Evolutionary conservation across 2,329 filamentous ascomycete genomes (phyloP), one percentile per base, ranked within the genome.

Genomic region (Cordyceps farinosa): DNA sequence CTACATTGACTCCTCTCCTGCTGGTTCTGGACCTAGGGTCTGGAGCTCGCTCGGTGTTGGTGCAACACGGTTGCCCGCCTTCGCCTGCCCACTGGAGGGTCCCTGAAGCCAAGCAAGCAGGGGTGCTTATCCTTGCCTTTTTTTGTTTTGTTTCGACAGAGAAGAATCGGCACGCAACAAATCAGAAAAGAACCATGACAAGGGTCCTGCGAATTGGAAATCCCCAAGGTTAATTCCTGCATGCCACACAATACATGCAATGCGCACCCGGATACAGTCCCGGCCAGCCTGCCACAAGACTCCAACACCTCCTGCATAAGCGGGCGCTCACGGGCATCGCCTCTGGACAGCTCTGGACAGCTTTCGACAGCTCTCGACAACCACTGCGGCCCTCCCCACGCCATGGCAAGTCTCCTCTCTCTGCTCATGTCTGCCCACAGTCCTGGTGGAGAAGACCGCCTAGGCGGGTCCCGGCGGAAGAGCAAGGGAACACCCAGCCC

Each of bases 291-390:
- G 36, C 34, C 51, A 17, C 13, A 52, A 36, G 9, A 52, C n/a
- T 27, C n/a, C 52, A 55, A 30, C 27, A 42, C 36, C 36, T 55
- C 13, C 38, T 55, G 53, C 53, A 55, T 55, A 55, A 55, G 53
- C 53, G 38, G 53, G 53, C 53, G 53, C 53, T 55, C 53, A 55
- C 53, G 36, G 38, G 27, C 27, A 42, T 13, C 34, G 30, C 53
- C 40, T 17, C 40, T 44, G 8, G 9, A 5, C 5, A 44, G 3
- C 40, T 17, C 40, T 13, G 13, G 15, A 44, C 13, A 44, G 13
- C 15, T 44, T 17, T 32, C 29, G 47, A 50, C 47, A n/a, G 22
- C 22, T 22, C 22, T 22, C 22, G 22, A 22, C 22, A 22, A 22
- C 47, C 29, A 29, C 4, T 47, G 22, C 45, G 45, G 45, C 44